These are phyloP conservation scores for Coemansia sp. DNA, from an alignment of 192 early-diverging fungal genomes.

Conservation along the genomic window DNA sequence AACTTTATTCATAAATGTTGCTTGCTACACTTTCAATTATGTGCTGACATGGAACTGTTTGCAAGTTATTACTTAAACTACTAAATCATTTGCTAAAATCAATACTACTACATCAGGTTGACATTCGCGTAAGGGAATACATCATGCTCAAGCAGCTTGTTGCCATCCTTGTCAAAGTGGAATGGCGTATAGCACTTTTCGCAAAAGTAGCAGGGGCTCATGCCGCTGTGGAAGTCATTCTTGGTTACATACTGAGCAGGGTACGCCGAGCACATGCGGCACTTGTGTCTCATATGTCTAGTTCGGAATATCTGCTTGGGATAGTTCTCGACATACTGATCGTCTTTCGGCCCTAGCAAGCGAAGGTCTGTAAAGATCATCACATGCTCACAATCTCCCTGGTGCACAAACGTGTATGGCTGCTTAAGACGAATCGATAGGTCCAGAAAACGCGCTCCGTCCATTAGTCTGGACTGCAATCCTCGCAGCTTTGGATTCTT, in stretches of 20 bases:
- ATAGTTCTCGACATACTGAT: constrained; percentile 52
- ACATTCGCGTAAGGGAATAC: constrained; percentile 53
- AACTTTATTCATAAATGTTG: too few species aligned
- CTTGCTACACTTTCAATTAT: too few species aligned
- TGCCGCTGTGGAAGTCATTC: constrained; percentile 67
- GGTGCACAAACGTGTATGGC: constrained; percentile 74
- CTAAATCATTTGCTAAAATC: not conserved
- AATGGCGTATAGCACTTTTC: constrained; percentile 67
- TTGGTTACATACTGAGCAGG: constrained; percentile 63
- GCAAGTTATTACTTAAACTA: too few species aligned
- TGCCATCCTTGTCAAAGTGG: constrained; percentile 61
- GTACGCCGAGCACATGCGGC: constrained; percentile 62
- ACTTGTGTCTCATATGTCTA: constrained; percentile 55
- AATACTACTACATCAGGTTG: constrained; percentile 28
- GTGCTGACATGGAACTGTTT: too few species aligned
- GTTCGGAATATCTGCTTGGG: constrained; percentile 58
- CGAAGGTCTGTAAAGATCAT: constrained; percentile 65
- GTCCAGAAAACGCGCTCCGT: constrained; percentile 59
- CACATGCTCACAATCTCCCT: constrained; percentile 77
- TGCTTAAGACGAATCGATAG: constrained; percentile 61
- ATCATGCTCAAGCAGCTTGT: constrained; percentile 56
- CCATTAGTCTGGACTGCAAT: constrained; percentile 58
- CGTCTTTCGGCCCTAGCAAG: constrained; percentile 53
- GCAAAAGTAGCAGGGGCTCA: constrained; percentile 70
- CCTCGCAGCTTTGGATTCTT: constrained; percentile 50